Base-by-base conservation (phyloP, 2,329 filamentous ascomycete genomes). In the Graphilbum sp. region DNA sequence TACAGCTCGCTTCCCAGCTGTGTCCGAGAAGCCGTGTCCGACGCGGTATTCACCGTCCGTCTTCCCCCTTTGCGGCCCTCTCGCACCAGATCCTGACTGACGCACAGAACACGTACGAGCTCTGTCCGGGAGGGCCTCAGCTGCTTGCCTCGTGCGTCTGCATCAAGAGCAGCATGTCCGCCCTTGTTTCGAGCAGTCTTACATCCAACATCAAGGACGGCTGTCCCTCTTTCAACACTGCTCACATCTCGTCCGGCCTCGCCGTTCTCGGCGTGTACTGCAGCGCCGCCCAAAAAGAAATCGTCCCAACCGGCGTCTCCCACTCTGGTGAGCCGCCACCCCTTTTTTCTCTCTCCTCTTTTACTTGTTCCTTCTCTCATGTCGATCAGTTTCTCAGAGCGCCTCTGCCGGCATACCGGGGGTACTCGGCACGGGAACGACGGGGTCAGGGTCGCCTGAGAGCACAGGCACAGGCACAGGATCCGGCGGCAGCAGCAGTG, bases 61-160 rank as follows among this genome's bases (percentile, higher is more conserved):
- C 2, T 34, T 17, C 8, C 19, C 13, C 5, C 11, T 16, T 9
- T 19, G 4, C 12, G 17, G 12, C 10, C 20, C 15, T 3, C 8
- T 24, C 6, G 6, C 21, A 24, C 5, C 21, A 24, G 21, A 5
- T 24, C 21, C 6, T 11, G 21, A 11, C 43, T 43, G 16, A 37
- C 32, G 19, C 11, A 27, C 16, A 61, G 57, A 55, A 61, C 53
- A 56, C 56, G 0, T 47, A 49, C 12, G 50, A 53, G n/a, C 37
- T 61, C 21, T 71, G 67, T 33, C 63, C 61, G 1, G 45, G 48
- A 1, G 66, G 64, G 0, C 63, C 65, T 1, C 54, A 65, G 43
- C 63, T 61, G 10, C 52, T 72, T 3, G 67, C 67, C 1, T 70
- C 66, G 0, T 72, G 67, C 41, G 59, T 57, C 5, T 72, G 68